phyloP scores from a whole-genome alignment of 1,284 basidiomycete species.

The Porphyrellus sp. region DNA sequence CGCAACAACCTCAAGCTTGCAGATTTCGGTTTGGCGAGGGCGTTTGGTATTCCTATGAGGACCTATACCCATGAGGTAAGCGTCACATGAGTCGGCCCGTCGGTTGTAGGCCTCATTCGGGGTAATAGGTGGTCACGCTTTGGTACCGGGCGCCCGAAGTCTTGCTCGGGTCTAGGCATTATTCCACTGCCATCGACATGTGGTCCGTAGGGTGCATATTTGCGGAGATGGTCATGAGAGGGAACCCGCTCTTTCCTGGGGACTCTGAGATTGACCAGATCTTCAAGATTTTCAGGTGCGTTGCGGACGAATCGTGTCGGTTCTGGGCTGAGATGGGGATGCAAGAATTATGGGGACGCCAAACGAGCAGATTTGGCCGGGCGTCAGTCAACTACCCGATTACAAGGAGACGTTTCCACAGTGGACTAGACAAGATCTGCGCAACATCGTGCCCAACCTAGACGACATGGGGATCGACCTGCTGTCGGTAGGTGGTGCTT shows the following conservation, averaged over 20 bases:
- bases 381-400: constrained; percentile 85
- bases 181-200: constrained; percentile 96
- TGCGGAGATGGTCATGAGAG: constrained; percentile 88
- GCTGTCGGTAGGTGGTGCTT: constrained; percentile 51
- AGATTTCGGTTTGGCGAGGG: constrained; percentile 94
- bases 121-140: constrained; percentile 96
- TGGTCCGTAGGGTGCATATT: constrained; percentile 97
- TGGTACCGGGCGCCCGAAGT: constrained; percentile 99
- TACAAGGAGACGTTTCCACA: constrained; percentile 97
- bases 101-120: too few relatives aligned
- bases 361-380: constrained; percentile 89
- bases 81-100: too few relatives aligned
- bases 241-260: constrained; percentile 92
- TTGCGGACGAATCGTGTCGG: constrained; percentile 2
- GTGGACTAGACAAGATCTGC: constrained; percentile 77
- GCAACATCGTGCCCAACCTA: constrained; percentile 62
- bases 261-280: constrained; percentile 99
- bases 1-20: constrained; percentile 90
- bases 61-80: constrained; percentile 97
- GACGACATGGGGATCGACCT: constrained; percentile 78
- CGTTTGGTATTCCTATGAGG: constrained; percentile 96
- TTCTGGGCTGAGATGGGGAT: constrained; percentile 7
- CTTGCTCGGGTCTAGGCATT: constrained; percentile 91
- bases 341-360: constrained; percentile 91
- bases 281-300: constrained; percentile 95